Base-by-base conservation (phyloP, 768 basidiomycete species). In the Auricularia heimuer region DNA sequence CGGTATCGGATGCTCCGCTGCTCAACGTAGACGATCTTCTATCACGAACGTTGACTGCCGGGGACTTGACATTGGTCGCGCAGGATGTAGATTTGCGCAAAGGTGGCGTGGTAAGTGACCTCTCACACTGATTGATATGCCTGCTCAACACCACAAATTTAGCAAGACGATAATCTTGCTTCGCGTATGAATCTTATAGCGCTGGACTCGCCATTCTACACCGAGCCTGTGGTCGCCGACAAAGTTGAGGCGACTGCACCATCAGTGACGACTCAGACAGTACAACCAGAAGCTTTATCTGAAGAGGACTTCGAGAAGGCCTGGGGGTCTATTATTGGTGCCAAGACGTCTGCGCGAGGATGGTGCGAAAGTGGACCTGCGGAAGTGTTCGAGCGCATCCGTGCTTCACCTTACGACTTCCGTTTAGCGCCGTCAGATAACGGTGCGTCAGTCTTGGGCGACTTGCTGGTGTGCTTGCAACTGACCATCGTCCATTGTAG, bases 191-290 rank as follows among this genome's bases (percentile, higher is more conserved):
- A 92, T 75, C 81, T 92, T 60, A 91, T 92, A 67, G 78, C 84
- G 8, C 81, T 93, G 45, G 89, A 92, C 72, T 84, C 87, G 1
- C 87, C 89, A 2, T 87, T 87, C 75, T 75, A 83, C 54, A 71
- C 78, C 7, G 85, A 86, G 66, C 77, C 78, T 29, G 45, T 66
- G 42, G 62, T 45, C 33, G 66, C 61, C 54, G 64, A 63, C 21
- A 51, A 16, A 65, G 65, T 16, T 60, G 47, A 3, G 54, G 58
- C 29, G 29, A 29, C 29, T 29, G 29, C 34, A 54, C 64, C 34
- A 69, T 69, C 58, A 16, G 4, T 64, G n/a, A 44, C 35, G 37
- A 0, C 62, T 62, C 54, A 35, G 3, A 37, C 68, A 3, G 63
- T 62, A 54, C 29, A 24, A 63, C 18, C 54, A 58, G 56, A 29